Percentiles rank a stretch among this genome's conserved stretches.
Conservation (phyloP, 805 yeast species). For the Myxozyma melibiosi region DNA sequence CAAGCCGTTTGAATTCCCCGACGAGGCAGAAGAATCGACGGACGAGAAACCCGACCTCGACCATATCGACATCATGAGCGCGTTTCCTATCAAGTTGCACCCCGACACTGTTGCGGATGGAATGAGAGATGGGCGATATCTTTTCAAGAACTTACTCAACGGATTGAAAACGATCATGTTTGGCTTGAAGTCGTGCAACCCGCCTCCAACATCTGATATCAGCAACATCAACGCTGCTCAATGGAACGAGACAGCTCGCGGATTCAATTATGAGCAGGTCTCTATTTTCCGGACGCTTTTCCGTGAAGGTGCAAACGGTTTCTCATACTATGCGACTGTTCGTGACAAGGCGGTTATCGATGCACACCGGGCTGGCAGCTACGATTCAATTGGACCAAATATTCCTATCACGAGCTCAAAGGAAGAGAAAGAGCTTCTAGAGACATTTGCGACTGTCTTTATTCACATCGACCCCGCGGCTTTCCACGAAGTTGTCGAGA, state of each 20-base stretch:
- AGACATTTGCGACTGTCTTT: constrained; percentile 88
- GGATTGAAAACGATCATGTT: constrained; percentile 87
- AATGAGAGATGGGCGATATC: constrained; percentile 69
- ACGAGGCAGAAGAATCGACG: constrained; percentile 15
- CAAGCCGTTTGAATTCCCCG: constrained; percentile 33
- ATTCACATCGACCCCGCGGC: constrained; percentile 94
- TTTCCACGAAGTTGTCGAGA: constrained; percentile 85
- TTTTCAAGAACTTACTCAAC: constrained; percentile 85
- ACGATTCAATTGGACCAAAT: constrained; percentile 74
- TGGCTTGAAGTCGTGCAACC: constrained; percentile 87
- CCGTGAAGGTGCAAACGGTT: constrained; percentile 80
- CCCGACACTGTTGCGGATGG: constrained; percentile 61
- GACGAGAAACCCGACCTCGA: constrained; percentile 40
- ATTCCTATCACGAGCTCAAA: constrained; percentile 84
- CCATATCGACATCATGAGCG: constrained; percentile 47
- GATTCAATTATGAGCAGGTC: constrained; percentile 82
- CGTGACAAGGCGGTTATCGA: constrained; percentile 37
- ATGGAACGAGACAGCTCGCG: constrained; percentile 86
- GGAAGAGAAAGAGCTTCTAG: constrained; percentile 95
- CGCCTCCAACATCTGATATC: constrained; percentile 61
- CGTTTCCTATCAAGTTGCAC: constrained; percentile 62
- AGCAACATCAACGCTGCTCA: constrained; percentile 53
- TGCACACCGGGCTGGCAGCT: constrained; percentile 41
- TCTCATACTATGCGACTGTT: constrained; percentile 67
- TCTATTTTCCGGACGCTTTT: constrained; percentile 73